Evolutionary conservation across 2,329 filamentous ascomycete species (phyloP).

Genomic region (Aspergillus caelatus): DNA sequence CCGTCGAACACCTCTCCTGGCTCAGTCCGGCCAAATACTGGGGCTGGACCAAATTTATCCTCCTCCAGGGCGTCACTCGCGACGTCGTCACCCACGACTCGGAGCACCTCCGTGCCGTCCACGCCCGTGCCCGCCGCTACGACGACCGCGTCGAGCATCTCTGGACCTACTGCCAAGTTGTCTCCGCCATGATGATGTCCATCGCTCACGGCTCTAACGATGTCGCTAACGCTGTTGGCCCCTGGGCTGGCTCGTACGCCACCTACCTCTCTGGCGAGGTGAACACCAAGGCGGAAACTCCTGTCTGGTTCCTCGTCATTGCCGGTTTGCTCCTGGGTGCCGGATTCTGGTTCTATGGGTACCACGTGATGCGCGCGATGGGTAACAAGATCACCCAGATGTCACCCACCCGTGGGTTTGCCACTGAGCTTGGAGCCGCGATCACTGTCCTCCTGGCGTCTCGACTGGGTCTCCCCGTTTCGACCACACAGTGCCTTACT

Average conservation of each 20-base stretch:
- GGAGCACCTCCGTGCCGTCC: slow-evolving; percentile 40
- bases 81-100: slow-evolving; percentile 47
- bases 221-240: slow-evolving; percentile 48
- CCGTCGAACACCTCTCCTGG: slow-evolving; percentile 21
- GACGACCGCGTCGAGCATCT: slow-evolving; percentile 53
- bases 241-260: slow-evolving; percentile 43
- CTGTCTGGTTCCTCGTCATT: slow-evolving; percentile 45
- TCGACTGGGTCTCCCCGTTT: slow-evolving; percentile 39
- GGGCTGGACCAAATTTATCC: slow-evolving; percentile 47
- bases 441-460: slow-evolving; percentile 43
- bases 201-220: slow-evolving; percentile 51
- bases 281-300: slow-evolving; percentile 36
- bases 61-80: slow-evolving; percentile 49
- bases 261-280: slow-evolving; percentile 37
- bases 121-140: slow-evolving; percentile 47
- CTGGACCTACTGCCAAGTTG: slow-evolving; percentile 50
- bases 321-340: slow-evolving; percentile 42
- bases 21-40: slow-evolving; percentile 28
- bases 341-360: slow-evolving; percentile 49
- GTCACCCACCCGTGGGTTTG: slow-evolving; percentile 33
- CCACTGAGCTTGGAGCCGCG: slow-evolving; percentile 46
- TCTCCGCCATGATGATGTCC: slow-evolving; percentile 46
- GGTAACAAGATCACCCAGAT: slow-evolving; percentile 49
- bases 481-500: slow-evolving; percentile 43
- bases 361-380: slow-evolving; percentile 43